These are phyloP conservation scores for Podospora pseudopauciseta DNA, from an alignment of 495 filamentous ascomycete species.

Conservation along the genomic window DNA sequence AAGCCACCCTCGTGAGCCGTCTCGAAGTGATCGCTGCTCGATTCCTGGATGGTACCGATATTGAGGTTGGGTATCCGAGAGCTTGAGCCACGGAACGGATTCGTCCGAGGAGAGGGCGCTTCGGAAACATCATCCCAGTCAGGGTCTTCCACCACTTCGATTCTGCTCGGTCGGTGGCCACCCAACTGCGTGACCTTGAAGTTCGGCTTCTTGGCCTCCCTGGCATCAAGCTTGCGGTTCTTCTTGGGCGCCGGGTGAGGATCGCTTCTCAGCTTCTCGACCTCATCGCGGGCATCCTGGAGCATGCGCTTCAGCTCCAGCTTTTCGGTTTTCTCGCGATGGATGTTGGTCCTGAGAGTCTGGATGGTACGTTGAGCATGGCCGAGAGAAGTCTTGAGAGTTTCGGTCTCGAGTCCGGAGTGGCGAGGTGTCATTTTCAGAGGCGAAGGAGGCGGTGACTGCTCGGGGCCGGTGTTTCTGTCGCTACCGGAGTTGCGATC, in stretches of 20 bases:
- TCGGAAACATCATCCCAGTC: slow-evolving; percentile 84
- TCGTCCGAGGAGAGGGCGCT: slow-evolving; percentile 28
- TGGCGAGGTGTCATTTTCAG: slow-evolving; percentile 88
- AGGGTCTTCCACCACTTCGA: slow-evolving; percentile 69
- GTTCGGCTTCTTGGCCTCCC: slow-evolving; percentile 70
- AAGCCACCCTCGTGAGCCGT: slow-evolving; percentile 53
- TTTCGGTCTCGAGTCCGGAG: slow-evolving; percentile 86
- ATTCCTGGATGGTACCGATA: slow-evolving; percentile 31
- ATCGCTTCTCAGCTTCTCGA: slow-evolving; percentile 72
- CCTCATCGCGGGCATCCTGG: slow-evolving; percentile 90
- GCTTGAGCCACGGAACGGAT: slow-evolving; percentile 15
- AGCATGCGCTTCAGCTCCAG: slow-evolving; percentile 92
- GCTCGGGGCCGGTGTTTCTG: slow-evolving; percentile 68
- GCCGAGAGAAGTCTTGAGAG: slow-evolving; percentile 84
- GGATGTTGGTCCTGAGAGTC: slow-evolving; percentile 86
- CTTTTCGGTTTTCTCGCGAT: slow-evolving; percentile 97
- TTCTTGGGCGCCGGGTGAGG: slow-evolving; percentile 52
- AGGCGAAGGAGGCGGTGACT: slow-evolving; percentile 85
- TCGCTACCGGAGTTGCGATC: slow-evolving; percentile 63
- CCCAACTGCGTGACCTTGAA: slow-evolving; percentile 70
- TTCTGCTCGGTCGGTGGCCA: slow-evolving; percentile 66
- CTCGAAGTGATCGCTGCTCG: slow-evolving; percentile 65
- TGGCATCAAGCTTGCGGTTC: slow-evolving; percentile 67
- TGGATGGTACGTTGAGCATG: slow-evolving; percentile 97
- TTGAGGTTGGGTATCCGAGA: slow-evolving; percentile 14